A percentile compares a stretch with the other conserved stretches of the same genome.
Conservation (phyloP, 2,329 filamentous ascomycete genomes). For the Botrytis sinoallii region DNA sequence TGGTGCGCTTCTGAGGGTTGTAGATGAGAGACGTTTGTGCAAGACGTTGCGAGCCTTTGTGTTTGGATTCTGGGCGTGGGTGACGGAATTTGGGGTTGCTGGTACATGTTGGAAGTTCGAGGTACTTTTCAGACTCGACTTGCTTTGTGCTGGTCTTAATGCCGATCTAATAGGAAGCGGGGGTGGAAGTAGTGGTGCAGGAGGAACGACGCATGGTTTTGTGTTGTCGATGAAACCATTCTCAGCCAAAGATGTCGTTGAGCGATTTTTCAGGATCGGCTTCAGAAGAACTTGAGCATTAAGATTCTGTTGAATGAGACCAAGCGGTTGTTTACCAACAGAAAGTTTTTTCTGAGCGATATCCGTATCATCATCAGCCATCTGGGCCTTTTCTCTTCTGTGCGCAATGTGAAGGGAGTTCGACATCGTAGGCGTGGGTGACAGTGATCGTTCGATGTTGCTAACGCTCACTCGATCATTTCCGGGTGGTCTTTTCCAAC, state of each 20-base stretch:
- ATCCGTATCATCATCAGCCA: constrained; percentile 42
- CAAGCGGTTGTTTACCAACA: constrained; percentile 30
- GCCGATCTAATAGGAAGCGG: constrained; percentile 28
- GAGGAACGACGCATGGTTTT: neutral
- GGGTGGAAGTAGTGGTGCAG: constrained; percentile 24
- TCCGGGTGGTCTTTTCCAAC: constrained; percentile 40
- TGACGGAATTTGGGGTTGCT: constrained; percentile 21
- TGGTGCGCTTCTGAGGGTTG: constrained; percentile 10
- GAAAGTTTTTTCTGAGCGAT: constrained; percentile 20
- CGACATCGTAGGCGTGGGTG: constrained; percentile 33
- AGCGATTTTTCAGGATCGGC: constrained; percentile 35
- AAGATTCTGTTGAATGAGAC: constrained; percentile 26
- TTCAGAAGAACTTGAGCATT: constrained; percentile 24
- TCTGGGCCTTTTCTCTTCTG: constrained; percentile 50
- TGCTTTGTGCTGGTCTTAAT: constrained; percentile 27
- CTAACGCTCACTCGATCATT: constrained; percentile 28
- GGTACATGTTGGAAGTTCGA: constrained; percentile 16
- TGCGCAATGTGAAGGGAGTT: constrained; percentile 41
- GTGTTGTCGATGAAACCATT: constrained; percentile 11
- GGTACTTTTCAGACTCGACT: constrained; percentile 25
- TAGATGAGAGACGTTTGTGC: constrained; percentile 29
- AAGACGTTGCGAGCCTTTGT: constrained; percentile 27
- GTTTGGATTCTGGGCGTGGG: constrained; percentile 17
- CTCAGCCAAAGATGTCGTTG: constrained; percentile 28
- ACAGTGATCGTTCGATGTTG: constrained; percentile 19